Percentiles rank a stretch among this genome's conserved stretches.
Evolutionary conservation across 2,329 filamentous ascomycete species (phyloP).

Genomic region (Hypoxylon sp.): DNA sequence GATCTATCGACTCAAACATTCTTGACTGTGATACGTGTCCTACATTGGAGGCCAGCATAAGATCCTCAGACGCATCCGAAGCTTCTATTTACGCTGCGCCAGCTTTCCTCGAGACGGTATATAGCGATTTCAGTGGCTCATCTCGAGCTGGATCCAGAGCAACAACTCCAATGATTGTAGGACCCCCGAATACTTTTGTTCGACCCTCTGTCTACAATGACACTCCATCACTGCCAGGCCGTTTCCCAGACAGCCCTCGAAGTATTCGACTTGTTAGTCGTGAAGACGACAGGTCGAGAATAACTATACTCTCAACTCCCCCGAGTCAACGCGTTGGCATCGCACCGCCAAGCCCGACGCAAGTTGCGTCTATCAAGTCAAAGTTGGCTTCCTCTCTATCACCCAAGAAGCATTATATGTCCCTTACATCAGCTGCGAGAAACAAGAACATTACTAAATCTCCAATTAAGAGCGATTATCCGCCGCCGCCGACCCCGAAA

Average conservation of each 20-base stretch:
- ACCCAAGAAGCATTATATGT: slow-evolving; percentile 58
- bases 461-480: slow-evolving; percentile 62
- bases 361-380: slow-evolving; percentile 47
- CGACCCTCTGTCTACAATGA: slow-evolving; percentile 56
- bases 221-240: slow-evolving; percentile 44
- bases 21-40: slow-evolving; percentile 71
- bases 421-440: slow-evolving; percentile 61
- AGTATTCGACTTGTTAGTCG: slow-evolving; percentile 61
- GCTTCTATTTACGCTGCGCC: slow-evolving; percentile 80
- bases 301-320: slow-evolving; percentile 49
- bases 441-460: slow-evolving; percentile 64
- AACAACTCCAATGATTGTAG: slow-evolving; percentile 77
- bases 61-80: slow-evolving; percentile 83
- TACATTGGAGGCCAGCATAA: slow-evolving; percentile 78
- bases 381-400: slow-evolving; percentile 53
- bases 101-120: slow-evolving; percentile 83
- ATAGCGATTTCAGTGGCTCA: slow-evolving; percentile 71
- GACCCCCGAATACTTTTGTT: slow-evolving; percentile 61
- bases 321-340: slow-evolving; percentile 42
- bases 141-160: slow-evolving; percentile 74
- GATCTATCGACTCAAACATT: slow-evolving; percentile 80
- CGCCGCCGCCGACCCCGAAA: slow-evolving; percentile 68
- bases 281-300: slow-evolving; percentile 47
- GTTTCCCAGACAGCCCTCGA: slow-evolving; percentile 55
- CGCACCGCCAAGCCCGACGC: slow-evolving; percentile 25